Percentiles rank a stretch among this genome's conserved stretches.
phyloP scores from a whole-genome alignment of 495 filamentous ascomycete species.

The Hamigera avellanea region DNA sequence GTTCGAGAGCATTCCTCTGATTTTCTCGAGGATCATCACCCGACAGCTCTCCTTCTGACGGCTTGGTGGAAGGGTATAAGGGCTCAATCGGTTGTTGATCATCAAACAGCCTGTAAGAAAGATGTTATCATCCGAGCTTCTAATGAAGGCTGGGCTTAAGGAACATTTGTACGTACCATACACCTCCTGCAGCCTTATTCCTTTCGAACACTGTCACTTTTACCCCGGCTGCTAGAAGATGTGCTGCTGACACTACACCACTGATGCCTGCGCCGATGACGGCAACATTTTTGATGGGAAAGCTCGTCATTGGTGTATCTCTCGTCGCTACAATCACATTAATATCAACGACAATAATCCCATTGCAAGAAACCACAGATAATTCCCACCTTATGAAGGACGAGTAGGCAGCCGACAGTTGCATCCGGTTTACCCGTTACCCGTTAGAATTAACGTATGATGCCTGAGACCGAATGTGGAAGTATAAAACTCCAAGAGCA shows the following conservation, averaged over 20 bases:
- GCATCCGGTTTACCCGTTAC: no score
- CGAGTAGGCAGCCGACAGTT: no score
- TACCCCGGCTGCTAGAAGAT: constrained; percentile 47
- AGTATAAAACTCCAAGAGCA: no score
- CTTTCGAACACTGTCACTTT: constrained; percentile 56
- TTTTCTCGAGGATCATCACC: constrained; percentile 11
- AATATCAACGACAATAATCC: not conserved
- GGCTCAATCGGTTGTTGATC: constrained; percentile 45
- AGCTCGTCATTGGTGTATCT: not conserved
- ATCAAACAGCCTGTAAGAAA: constrained; percentile 39
- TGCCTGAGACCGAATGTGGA: no score
- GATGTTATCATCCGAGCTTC: not conserved
- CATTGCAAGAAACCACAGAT: not conserved
- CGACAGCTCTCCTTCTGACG: constrained; percentile 25
- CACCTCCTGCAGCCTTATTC: constrained; percentile 43
- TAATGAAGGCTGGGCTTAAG: not conserved
- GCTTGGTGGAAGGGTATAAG: constrained; percentile 39
- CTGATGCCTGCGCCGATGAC: constrained; percentile 64
- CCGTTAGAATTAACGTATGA: no score
- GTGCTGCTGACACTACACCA: constrained; percentile 50
- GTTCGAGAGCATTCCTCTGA: constrained; percentile 18
- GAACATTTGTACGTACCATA: constrained; percentile 39
- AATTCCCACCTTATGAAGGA: not conserved
- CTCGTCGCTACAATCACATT: not conserved
- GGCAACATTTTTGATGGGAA: constrained; percentile 34